Percentiles rank a stretch among this genome's conserved stretches.
phyloP scores from a whole-genome alignment of 2,329 filamentous ascomycete species.

The Pleomassaria siparia region DNA sequence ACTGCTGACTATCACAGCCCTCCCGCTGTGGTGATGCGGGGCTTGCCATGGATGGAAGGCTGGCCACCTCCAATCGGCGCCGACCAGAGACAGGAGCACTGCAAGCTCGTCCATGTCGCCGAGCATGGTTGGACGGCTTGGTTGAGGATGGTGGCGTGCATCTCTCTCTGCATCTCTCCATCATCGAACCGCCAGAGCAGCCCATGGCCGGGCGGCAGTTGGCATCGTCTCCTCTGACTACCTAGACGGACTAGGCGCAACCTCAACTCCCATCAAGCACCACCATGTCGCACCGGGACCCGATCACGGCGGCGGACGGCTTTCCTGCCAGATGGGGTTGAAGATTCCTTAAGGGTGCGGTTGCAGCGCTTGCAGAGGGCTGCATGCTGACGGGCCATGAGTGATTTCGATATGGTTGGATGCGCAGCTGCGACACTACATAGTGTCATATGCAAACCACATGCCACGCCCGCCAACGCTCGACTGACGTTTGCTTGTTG shows the following conservation, averaged over 20 bases:
- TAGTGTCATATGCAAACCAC: conserved; percentile 11
- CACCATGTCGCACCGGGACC: conserved; percentile 2
- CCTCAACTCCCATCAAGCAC: too few relatives aligned
- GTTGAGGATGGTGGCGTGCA: neutral
- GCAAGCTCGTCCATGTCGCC: neutral
- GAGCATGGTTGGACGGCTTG: neutral
- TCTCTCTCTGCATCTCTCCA: neutral
- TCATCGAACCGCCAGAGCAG: neutral
- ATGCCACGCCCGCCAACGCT: conserved; percentile 9
- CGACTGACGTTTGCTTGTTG: too few relatives aligned
- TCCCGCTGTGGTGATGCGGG: conserved; percentile 16
- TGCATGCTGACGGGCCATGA: conserved; percentile 18
- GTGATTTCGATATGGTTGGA: conserved; percentile 11
- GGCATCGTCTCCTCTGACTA: neutral
- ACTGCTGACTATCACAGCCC: conserved; percentile 8
- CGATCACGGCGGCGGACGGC: conserved; percentile 19
- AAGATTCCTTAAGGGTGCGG: conserved; percentile 19
- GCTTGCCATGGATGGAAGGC: conserved; percentile 6
- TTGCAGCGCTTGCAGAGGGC: conserved; percentile 27
- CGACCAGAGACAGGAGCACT: conserved; percentile 4
- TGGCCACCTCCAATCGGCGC: conserved; percentile 6
- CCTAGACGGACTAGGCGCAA: too few relatives aligned
- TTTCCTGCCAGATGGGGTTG: conserved; percentile 30
- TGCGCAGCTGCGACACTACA: too few relatives aligned
- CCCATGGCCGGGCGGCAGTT: neutral